phyloP scores from a whole-genome alignment of 495 filamentous ascomycete species.

The Neurospora sp. region DNA sequence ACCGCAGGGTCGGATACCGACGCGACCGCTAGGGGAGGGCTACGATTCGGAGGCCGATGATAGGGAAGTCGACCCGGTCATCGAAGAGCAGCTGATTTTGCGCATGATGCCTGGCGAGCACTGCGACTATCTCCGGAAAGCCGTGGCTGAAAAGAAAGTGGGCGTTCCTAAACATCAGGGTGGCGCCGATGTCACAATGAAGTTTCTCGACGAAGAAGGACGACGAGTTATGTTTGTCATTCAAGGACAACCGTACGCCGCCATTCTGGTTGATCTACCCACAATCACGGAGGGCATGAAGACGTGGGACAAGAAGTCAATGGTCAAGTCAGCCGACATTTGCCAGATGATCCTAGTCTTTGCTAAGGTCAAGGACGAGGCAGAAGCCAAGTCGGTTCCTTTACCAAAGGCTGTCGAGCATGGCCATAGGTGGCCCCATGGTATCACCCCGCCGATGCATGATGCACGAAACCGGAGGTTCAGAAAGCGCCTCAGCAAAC shows the following conservation, averaged over 20 bases:
- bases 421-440: conserved; percentile 78
- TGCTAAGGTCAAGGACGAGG: conserved; percentile 57
- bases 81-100: conserved; percentile 80
- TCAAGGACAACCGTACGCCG: conserved; percentile 63
- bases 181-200: conserved; percentile 63
- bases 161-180: conserved; percentile 51
- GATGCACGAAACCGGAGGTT: conserved; percentile 80
- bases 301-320: conserved; percentile 82
- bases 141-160: conserved; percentile 61
- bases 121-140: conserved; percentile 66
- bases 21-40: conserved; percentile 66
- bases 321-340: conserved; percentile 90
- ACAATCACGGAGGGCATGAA: conserved; percentile 94
- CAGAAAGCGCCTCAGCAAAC: conserved; percentile 67
- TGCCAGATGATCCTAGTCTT: conserved; percentile 90
- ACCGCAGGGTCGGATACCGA: conserved; percentile 41
- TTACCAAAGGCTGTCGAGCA: conserved; percentile 55
- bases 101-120: conserved; percentile 80
- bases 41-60: conserved; percentile 98
- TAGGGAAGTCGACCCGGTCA: conserved; percentile 71
- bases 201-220: conserved; percentile 65
- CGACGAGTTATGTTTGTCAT: conserved; percentile 65
- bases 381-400: conserved; percentile 56
- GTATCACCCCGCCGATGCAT: conserved; percentile 84
- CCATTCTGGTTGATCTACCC: conserved; percentile 75